A percentile compares a stretch with the other conserved stretches of the same genome.
Conservation (phyloP, 78 protist species). For the Dictyostelium intermedium region DNA sequence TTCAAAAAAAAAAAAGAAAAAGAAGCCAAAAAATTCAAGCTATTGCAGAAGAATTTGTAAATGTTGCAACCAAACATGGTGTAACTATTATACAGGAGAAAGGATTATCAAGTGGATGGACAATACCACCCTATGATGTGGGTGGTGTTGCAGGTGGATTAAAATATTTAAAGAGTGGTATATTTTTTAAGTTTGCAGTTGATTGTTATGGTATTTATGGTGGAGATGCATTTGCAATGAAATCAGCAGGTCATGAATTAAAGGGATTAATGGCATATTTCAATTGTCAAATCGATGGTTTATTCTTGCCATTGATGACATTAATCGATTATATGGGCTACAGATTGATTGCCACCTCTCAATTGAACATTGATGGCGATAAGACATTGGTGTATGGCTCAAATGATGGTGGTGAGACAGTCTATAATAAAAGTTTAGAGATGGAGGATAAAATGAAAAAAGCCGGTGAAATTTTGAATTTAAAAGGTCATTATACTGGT, state of each 20-base stretch:
- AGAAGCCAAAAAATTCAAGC: slow-evolving; percentile 53
- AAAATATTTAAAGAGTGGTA: slow-evolving; percentile 80
- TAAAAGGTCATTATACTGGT: slow-evolving; percentile 76
- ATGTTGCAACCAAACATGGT: slow-evolving; percentile 71
- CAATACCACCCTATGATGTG: slow-evolving; percentile 44
- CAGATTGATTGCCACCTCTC: slow-evolving; percentile 64
- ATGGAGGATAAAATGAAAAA: slow-evolving; percentile 42
- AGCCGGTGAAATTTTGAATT: slow-evolving; percentile 70
- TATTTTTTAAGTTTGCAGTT: slow-evolving; percentile 76
- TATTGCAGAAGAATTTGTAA: slow-evolving; percentile 72
- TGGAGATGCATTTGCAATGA: slow-evolving; percentile 78
- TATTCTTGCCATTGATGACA: slow-evolving; percentile 70
- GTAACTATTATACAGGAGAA: slow-evolving; percentile 57
- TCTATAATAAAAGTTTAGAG: slow-evolving; percentile 9
- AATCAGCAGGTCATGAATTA: slow-evolving; percentile 79
- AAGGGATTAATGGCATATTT: slow-evolving; percentile 66
- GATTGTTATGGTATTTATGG: slow-evolving; percentile 83
- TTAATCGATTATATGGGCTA: slow-evolving; percentile 81
- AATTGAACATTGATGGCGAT: slow-evolving; percentile 31
- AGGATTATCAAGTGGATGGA: background rate
- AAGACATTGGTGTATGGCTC: slow-evolving; percentile 78
- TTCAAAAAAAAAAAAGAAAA: background rate
- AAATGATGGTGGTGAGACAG: slow-evolving; percentile 65
- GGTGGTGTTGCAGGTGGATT: slow-evolving; percentile 86
- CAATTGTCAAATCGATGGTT: slow-evolving; percentile 53